Evolutionary conservation across 192 early-diverging fungal genomes (phyloP).

Genomic region (Rhizophagus prolifer): DNA sequence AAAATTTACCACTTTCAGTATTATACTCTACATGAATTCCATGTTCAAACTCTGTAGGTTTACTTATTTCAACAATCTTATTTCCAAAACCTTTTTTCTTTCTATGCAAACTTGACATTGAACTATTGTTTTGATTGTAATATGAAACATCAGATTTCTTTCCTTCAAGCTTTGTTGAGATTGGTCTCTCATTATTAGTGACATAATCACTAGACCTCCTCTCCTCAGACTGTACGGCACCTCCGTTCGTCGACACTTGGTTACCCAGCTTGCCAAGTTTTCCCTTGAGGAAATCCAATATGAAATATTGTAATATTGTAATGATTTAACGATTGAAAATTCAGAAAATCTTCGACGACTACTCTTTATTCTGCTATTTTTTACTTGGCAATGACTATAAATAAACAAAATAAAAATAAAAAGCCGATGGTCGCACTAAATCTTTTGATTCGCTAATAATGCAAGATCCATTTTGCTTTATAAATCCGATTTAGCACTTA

Average conservation of each 20-base stretch:
- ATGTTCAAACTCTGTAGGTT: slow-evolving; percentile 56
- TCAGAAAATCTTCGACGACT: not conserved
- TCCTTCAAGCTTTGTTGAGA: not conserved
- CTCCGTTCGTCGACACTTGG: slow-evolving; percentile 18
- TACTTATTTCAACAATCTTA: slow-evolving; percentile 52
- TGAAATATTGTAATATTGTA: not conserved
- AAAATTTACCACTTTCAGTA: slow-evolving; percentile 49
- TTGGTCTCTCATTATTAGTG: not conserved
- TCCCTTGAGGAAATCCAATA: slow-evolving; percentile 25
- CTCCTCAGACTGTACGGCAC: slow-evolving; percentile 4
- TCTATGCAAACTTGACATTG: slow-evolving; percentile 12
- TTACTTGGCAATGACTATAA: not conserved
- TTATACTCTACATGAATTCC: slow-evolving; percentile 60
- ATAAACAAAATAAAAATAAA: not conserved
- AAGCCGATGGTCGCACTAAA: not conserved
- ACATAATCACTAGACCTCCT: not conserved
- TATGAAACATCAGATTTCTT: not conserved
- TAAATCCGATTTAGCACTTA: not conserved
- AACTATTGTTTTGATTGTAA: slow-evolving; percentile 3
- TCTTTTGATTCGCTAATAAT: not conserved
- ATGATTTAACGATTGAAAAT: not conserved
- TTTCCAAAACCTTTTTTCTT: slow-evolving; percentile 38
- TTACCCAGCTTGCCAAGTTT: slow-evolving; percentile 18
- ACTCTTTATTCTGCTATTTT: not conserved
- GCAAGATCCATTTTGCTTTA: not conserved